phyloP scores from a whole-genome alignment of 495 filamentous ascomycete genomes.

The Rhizodiscina lignyota region DNA sequence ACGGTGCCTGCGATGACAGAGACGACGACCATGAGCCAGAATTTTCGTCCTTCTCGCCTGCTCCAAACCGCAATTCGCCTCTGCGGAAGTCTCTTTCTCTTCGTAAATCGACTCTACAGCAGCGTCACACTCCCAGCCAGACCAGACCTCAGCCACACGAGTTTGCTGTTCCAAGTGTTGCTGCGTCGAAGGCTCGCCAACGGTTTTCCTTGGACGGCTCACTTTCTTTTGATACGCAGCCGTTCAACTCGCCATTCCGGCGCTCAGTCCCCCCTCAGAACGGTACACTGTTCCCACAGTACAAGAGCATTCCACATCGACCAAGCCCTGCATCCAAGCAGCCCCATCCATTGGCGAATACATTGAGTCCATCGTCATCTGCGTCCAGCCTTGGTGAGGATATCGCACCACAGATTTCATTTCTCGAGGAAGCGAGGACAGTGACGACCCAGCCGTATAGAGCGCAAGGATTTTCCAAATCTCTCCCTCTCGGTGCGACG shows the following conservation, averaged over 20 bases:
- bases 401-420: conserved; percentile 7
- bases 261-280: conserved; percentile 18
- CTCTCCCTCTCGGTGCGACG: background rate
- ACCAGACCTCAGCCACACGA: conserved; percentile 23
- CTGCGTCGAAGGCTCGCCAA: conserved; percentile 34
- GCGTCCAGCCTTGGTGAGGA: conserved; percentile 18
- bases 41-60: conserved; percentile 20
- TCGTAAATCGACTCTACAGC: conserved; percentile 73
- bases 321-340: background rate
- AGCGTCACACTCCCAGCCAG: conserved; percentile 34
- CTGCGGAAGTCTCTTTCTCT: conserved; percentile 21
- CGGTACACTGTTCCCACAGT: conserved; percentile 10
- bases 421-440: background rate
- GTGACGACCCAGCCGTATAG: conserved; percentile 11
- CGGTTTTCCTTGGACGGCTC: conserved; percentile 63
- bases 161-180: conserved; percentile 29
- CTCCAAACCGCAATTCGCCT: conserved; percentile 24
- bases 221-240: conserved; percentile 49
- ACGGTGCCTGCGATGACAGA: conserved; percentile 1
- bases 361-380: conserved; percentile 1
- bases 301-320: background rate
- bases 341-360: conserved; percentile 1
- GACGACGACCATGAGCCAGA: background rate
- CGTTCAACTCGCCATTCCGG: conserved; percentile 19
- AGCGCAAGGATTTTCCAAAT: background rate